Evolutionary conservation across 306 rosid genomes (phyloP), one percentile per base, ranked within the genome.

Genomic region (Hylodesmum podocarpum): DNA sequence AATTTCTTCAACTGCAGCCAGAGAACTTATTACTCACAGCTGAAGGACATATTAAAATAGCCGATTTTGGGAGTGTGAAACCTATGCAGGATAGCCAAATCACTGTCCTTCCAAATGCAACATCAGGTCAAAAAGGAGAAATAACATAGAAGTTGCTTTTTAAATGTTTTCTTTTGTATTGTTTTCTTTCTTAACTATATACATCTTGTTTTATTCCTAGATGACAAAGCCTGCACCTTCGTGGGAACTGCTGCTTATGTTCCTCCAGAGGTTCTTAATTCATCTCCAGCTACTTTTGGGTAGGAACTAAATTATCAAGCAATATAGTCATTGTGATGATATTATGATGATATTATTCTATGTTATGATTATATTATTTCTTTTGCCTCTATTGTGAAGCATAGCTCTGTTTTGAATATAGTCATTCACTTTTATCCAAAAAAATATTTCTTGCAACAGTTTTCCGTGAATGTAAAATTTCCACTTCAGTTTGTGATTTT

Each of bases 161-260:
- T 34, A 41, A 46, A 13, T 39, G 51, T 55, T 8, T 59, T 31
- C 27, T 67, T 79, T 47, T 73, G 51, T 69, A 41, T 40, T 51
- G 40, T 80, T 68, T 66, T 82, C n/a, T n/a, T n/a, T n/a, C n/a
- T n/a, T n/a, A n/a, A n/a, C n/a, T 49, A 69, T 84, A 28, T n/a
- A n/a, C 33, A 40, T 18, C 53, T 69, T 53, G 47, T 6, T 67
- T 36, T 37, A 18, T 73, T 37, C 44, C 67, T 77, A 96, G 99
- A 96, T 75, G 99, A 93, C 79, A 96, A 92, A 81, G 99, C 99
- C 68, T 96, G 99, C 87, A 96, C 99, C 6, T 96, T 96, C 86
- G 99, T 96, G 82, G 99, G 99, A 65, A 96, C 99, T 3, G 99
- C 99, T 78, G 99, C 99, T 24, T 96, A 96, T 79, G 99, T 96